Evolutionary conservation across 1,284 basidiomycete species (phyloP).

Genomic region (Anthracocystis setariae): DNA sequence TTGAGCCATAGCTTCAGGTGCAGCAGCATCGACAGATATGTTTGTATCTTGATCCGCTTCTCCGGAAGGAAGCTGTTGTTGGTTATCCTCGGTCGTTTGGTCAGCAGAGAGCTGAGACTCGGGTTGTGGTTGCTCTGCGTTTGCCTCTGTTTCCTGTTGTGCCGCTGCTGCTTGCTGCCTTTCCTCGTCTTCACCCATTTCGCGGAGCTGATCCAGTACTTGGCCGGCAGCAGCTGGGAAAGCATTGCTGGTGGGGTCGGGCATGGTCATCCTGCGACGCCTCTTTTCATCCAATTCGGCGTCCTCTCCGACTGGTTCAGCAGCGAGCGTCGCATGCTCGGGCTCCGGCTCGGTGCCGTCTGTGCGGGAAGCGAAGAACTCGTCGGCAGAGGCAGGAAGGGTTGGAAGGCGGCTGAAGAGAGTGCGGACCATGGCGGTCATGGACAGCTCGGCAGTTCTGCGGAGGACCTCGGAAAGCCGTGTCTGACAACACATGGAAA

Average conservation of each 20-base stretch:
- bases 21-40: not conserved
- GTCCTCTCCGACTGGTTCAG: conserved; percentile 52
- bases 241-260: conserved; percentile 65
- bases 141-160: conserved; percentile 3
- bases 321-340: conserved; percentile 59
- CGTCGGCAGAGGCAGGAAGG: conserved; percentile 69
- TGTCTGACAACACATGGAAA: conserved; percentile 97
- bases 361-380: conserved; percentile 50
- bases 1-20: not conserved
- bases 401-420: conserved; percentile 80
- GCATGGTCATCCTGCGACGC: conserved; percentile 66
- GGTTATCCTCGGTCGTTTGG: not conserved
- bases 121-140: conserved; percentile 5
- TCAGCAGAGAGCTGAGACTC: not conserved
- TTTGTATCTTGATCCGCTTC: not conserved
- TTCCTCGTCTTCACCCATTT: conserved; percentile 54
- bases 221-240: conserved; percentile 61
- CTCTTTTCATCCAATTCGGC: conserved; percentile 48
- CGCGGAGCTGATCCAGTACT: conserved; percentile 47
- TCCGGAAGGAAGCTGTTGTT: conserved; percentile 3
- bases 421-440: conserved; percentile 84
- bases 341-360: conserved; percentile 51
- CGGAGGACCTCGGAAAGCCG: conserved; percentile 88
- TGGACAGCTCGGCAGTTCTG: conserved; percentile 90
- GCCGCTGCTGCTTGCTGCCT: conserved; percentile 17